Percentiles rank a stretch among this genome's conserved stretches.
These are phyloP conservation scores for Jackrogersella multiformis DNA, from an alignment of 495 filamentous ascomycete genomes.

Conservation along the genomic window DNA sequence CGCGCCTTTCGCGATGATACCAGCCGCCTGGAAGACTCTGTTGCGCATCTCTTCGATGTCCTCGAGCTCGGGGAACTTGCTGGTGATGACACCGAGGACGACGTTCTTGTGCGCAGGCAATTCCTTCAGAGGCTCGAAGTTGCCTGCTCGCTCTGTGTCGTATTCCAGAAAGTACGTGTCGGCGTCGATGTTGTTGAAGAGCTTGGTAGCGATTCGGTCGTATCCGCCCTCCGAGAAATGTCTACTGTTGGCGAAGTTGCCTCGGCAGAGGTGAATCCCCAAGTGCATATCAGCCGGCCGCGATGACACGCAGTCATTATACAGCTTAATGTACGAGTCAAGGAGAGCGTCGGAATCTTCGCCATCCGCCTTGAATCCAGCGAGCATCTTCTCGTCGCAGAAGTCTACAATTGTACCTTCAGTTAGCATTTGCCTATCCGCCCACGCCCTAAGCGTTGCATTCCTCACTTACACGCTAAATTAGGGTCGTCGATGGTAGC, in stretches of 20 bases:
- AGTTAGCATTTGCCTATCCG: background rate
- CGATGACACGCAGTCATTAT: constrained; percentile 70
- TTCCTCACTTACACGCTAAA: constrained; percentile 64
- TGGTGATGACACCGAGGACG: constrained; percentile 72
- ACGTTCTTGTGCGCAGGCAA: constrained; percentile 74
- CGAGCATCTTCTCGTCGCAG: constrained; percentile 73
- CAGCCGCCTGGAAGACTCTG: constrained; percentile 69
- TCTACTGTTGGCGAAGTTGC: constrained; percentile 72
- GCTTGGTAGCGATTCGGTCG: constrained; percentile 72
- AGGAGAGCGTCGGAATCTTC: constrained; percentile 67
- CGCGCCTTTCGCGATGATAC: constrained; percentile 68
- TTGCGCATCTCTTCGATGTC: constrained; percentile 69
- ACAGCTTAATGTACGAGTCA: constrained; percentile 72
- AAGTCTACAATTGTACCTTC: constrained; percentile 60
- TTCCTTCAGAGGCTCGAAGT: constrained; percentile 73
- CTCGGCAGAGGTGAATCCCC: constrained; percentile 74
- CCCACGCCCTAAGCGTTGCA: background rate
- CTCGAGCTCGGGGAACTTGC: constrained; percentile 73
- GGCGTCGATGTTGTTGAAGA: constrained; percentile 73
- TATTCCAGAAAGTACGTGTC: constrained; percentile 79
- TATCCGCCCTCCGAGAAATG: constrained; percentile 79
- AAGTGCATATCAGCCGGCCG: constrained; percentile 68
- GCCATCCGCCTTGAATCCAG: constrained; percentile 66
- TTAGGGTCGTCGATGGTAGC: constrained; percentile 74
- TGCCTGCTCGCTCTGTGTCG: constrained; percentile 71